phyloP scores from a whole-genome alignment of 1,284 basidiomycete genomes.

The Fomitopsis pinicola region DNA sequence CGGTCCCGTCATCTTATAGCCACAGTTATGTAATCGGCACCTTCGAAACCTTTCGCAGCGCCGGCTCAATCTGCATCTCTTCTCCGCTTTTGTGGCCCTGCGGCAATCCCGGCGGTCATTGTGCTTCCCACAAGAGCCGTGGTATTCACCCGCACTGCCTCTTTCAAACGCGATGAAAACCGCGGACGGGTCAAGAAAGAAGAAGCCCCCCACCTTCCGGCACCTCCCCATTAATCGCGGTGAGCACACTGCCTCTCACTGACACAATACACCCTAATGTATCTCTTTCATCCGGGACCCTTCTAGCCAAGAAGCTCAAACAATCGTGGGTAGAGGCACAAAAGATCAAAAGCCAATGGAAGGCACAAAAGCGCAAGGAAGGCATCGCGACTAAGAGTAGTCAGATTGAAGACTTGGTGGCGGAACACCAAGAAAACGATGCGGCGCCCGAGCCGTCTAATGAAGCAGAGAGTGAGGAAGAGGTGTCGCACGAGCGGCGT shows the following conservation, averaged over 20 bases:
- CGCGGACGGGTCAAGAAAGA: constrained; percentile 37
- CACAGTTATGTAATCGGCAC: constrained; percentile 9
- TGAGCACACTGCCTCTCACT: constrained; percentile 24
- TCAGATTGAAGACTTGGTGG: constrained; percentile 12
- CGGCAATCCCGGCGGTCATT: background rate
- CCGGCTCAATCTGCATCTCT: constrained; percentile 1
- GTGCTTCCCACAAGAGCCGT: background rate
- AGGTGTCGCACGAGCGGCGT: background rate
- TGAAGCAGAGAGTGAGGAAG: constrained; percentile 7
- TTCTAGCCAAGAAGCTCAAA: constrained; percentile 68
- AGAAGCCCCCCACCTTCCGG: constrained; percentile 64
- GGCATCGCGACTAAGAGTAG: constrained; percentile 28
- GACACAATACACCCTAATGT: background rate
- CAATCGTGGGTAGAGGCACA: constrained; percentile 67
- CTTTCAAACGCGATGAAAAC: constrained; percentile 8
- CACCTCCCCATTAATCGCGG: constrained; percentile 63
- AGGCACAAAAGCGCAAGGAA: constrained; percentile 65
- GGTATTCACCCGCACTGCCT: background rate
- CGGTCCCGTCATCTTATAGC: constrained; percentile 6
- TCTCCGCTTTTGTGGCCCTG: background rate
- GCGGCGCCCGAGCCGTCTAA: background rate
- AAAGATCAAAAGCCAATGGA: constrained; percentile 78
- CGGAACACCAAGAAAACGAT: constrained; percentile 8
- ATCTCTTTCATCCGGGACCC: constrained; percentile 4
- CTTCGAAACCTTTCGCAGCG: constrained; percentile 1